A percentile compares a stretch with the other conserved stretches of the same genome.
These are phyloP conservation scores for Fusarium poae DNA, from an alignment of 2,329 filamentous ascomycete species.

Conservation along the genomic window DNA sequence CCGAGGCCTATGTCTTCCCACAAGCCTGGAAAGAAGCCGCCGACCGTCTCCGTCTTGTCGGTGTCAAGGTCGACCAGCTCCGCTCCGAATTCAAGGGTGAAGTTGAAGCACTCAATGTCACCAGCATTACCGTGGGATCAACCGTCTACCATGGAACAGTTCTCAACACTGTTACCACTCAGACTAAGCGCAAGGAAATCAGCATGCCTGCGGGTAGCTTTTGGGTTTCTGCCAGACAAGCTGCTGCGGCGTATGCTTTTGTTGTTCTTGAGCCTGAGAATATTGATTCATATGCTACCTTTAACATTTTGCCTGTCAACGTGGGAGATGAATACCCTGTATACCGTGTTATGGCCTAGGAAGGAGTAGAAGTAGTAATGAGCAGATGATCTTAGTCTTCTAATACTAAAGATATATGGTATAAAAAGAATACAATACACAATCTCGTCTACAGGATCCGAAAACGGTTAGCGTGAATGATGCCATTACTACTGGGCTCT, in stretches of 20 bases:
- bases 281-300: conserved; percentile 46
- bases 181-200: conserved; percentile 34
- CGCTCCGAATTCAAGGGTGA: conserved; percentile 40
- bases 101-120: conserved; percentile 44
- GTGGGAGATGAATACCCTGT: conserved; percentile 49
- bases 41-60: conserved; percentile 42
- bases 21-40: conserved; percentile 45
- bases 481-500: neutral
- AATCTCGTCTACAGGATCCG: neutral
- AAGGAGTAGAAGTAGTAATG: too few species aligned
- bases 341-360: conserved; percentile 40
- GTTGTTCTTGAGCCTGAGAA: conserved; percentile 48
- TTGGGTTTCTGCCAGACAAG: conserved; percentile 45
- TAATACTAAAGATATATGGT: neutral
- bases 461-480: neutral
- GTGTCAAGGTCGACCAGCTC: conserved; percentile 43
- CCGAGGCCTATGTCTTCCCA: conserved; percentile 49
- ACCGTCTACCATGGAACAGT: conserved; percentile 45
- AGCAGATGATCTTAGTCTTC: too few species aligned
- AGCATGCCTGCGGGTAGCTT: conserved; percentile 46
- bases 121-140: conserved; percentile 23
- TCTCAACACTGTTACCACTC: conserved; percentile 43
- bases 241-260: conserved; percentile 48
- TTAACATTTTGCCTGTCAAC: conserved; percentile 44
- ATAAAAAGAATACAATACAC: neutral